Percentiles rank a stretch among this genome's conserved stretches.
These are phyloP conservation scores for Xylaria hypoxylon DNA, from an alignment of 2,329 filamentous ascomycete species.

Conservation along the genomic window DNA sequence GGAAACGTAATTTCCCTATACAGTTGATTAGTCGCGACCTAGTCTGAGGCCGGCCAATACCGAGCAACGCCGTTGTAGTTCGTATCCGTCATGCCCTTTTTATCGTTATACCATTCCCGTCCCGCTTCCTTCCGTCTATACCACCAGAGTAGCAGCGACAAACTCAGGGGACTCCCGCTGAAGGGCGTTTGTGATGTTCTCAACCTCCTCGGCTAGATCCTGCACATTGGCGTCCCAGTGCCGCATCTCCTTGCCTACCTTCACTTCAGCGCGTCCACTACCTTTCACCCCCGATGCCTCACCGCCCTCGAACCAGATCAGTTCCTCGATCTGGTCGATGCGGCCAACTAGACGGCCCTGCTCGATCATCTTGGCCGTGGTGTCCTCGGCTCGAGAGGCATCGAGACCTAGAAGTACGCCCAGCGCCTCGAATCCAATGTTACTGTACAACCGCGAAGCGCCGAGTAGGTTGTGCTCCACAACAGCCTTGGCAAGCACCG, in stretches of 20 bases:
- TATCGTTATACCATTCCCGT: conserved; percentile 9
- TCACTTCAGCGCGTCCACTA: conserved; percentile 72
- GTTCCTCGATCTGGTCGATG: conserved; percentile 92
- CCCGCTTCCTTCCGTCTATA: conserved; percentile 33
- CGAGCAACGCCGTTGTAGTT: conserved; percentile 22
- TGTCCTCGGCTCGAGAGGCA: conserved; percentile 85
- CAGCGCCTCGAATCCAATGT: conserved; percentile 80
- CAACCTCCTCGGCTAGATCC: conserved; percentile 87
- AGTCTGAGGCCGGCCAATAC: conserved; percentile 7
- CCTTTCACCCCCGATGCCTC: conserved; percentile 77
- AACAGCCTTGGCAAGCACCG: conserved; percentile 91
- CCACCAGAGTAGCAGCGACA: conserved; percentile 65
- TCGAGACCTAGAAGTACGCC: conserved; percentile 82
- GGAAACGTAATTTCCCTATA: not conserved
- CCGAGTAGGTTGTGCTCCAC: conserved; percentile 96
- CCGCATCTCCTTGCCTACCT: conserved; percentile 77
- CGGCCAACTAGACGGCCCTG: conserved; percentile 87
- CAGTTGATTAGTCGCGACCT: not conserved
- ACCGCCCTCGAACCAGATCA: conserved; percentile 86
- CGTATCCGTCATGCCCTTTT: conserved; percentile 17
- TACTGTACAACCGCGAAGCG: conserved; percentile 81
- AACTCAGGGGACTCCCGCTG: conserved; percentile 82
- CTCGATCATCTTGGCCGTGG: conserved; percentile 95
- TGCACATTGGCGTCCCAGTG: conserved; percentile 93
- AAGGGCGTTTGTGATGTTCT: conserved; percentile 83